phyloP scores from a whole-genome alignment of 176 grass and related monocot species.

The Carex pumila region DNA sequence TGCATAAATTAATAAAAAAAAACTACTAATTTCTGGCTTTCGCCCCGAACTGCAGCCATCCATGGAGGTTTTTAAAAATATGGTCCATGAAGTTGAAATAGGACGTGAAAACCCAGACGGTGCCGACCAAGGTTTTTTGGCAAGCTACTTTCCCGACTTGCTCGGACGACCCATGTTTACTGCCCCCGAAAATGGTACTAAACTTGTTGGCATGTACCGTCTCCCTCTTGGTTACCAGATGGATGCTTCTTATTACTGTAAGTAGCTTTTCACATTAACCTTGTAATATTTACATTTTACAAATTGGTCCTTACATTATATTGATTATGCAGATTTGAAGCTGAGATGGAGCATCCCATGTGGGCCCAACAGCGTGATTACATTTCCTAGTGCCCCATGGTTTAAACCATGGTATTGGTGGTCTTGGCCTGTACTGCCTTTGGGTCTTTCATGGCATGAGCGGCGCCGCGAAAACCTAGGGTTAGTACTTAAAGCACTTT shows the following conservation, averaged over 20 bases:
- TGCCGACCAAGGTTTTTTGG: constrained; percentile 83
- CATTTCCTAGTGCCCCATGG: constrained; percentile 88
- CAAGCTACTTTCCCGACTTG: constrained; percentile 78
- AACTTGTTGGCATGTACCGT: constrained; percentile 71
- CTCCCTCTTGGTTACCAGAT: constrained; percentile 98
- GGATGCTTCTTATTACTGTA: constrained; percentile 75
- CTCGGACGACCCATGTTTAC: constrained; percentile 83
- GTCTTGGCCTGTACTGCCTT: constrained; percentile 85
- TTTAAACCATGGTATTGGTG: constrained; percentile 99
- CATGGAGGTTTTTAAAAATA: constrained; percentile 64
- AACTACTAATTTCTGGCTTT: constrained; percentile 3
- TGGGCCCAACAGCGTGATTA: constrained; percentile 85
- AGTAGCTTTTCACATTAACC: background rate
- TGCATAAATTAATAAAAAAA: background rate
- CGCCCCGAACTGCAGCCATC: constrained; percentile 47
- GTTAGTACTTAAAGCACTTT: constrained; percentile 21
- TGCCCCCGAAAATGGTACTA: constrained; percentile 69
- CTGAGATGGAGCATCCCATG: constrained; percentile 91
- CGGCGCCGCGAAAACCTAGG: constrained; percentile 58
- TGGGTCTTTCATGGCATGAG: constrained; percentile 90
- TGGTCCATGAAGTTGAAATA: constrained; percentile 74
- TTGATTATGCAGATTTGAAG: constrained; percentile 60
- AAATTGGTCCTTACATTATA: background rate
- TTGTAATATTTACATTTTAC: background rate
- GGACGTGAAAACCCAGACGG: constrained; percentile 82